phyloP scores from a whole-genome alignment of 345 rosid genomes.

The Geranium brycei region DNA sequence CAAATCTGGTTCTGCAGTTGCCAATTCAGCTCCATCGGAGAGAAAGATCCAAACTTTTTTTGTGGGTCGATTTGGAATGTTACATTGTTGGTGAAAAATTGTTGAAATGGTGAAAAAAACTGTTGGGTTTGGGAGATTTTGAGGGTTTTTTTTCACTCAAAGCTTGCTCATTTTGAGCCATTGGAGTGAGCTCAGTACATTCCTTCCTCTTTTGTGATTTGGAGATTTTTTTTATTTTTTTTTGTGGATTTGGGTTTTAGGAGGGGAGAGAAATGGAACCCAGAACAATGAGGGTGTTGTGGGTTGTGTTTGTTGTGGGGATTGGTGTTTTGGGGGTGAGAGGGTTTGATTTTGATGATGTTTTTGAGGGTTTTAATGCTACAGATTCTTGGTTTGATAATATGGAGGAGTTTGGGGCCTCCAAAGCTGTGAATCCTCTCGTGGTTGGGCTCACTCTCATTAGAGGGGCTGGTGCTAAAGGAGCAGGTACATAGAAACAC shows the following conservation, averaged over 20 bases:
- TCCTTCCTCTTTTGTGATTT: neutral
- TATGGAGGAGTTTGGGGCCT: slow-evolving; percentile 33
- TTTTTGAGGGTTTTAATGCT: slow-evolving; percentile 31
- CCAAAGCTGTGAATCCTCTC: slow-evolving; percentile 28
- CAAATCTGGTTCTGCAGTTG: neutral
- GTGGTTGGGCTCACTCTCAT: slow-evolving; percentile 91
- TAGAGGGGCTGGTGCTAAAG: slow-evolving; percentile 51
- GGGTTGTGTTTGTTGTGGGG: slow-evolving; percentile 21
- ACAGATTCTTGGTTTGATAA: slow-evolving; percentile 41
- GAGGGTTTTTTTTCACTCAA: neutral
- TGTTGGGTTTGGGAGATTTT: neutral
- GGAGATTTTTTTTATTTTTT: neutral
- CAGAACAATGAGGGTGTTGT: slow-evolving; percentile 21
- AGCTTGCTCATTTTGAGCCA: neutral
- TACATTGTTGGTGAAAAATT: neutral
- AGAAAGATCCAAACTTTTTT: neutral
- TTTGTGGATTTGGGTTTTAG: too few relatives aligned
- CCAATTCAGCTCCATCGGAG: neutral
- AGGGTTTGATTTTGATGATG: slow-evolving; percentile 22
- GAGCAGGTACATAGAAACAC: slow-evolving; percentile 48
- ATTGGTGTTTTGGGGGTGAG: slow-evolving; percentile 12
- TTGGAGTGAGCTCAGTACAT: neutral
- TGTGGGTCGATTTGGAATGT: neutral
- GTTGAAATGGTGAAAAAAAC: neutral
- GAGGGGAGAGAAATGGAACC: neutral